Percentiles rank a stretch among this genome's conserved stretches.
Evolutionary conservation across 805 yeast genomes (phyloP).

Genomic region (Lipomyces mesembrius): DNA sequence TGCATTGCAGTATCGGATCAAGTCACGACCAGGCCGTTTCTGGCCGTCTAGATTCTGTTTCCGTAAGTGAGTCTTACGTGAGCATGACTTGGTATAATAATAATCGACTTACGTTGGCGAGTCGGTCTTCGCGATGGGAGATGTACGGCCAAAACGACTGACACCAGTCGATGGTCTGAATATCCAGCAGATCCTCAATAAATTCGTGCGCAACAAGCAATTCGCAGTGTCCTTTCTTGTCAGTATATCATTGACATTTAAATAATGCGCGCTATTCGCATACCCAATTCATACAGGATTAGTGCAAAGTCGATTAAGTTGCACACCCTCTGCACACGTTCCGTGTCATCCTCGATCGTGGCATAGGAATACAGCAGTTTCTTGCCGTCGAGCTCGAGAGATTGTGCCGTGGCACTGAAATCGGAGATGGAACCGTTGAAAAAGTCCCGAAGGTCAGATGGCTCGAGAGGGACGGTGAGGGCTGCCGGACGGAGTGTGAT

Average conservation of each 20-base stretch:
- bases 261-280: neutral
- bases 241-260: neutral
- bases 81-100: neutral
- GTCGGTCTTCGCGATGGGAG: slow-evolving; percentile 39
- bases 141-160: slow-evolving; percentile 47
- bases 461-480: neutral
- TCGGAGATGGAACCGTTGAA: neutral
- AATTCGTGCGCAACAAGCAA: slow-evolving; percentile 39
- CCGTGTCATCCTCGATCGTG: slow-evolving; percentile 11
- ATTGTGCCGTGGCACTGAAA: neutral
- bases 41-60: slow-evolving; percentile 40
- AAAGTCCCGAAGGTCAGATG: neutral
- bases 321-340: slow-evolving; percentile 25
- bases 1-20: slow-evolving; percentile 46
- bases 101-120: slow-evolving; percentile 34
- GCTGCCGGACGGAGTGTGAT: slow-evolving; percentile 3
- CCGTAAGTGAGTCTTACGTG: neutral
- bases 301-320: slow-evolving; percentile 37
- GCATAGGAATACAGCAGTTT: slow-evolving; percentile 30
- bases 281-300: slow-evolving; percentile 18
- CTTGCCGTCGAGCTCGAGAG: slow-evolving; percentile 17
- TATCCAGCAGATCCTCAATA: slow-evolving; percentile 46
- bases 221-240: slow-evolving; percentile 29
- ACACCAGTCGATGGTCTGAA: slow-evolving; percentile 45
- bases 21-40: slow-evolving; percentile 45